phyloP scores from a whole-genome alignment of 129 eudicot species.

The Tagetes patula region DNA sequence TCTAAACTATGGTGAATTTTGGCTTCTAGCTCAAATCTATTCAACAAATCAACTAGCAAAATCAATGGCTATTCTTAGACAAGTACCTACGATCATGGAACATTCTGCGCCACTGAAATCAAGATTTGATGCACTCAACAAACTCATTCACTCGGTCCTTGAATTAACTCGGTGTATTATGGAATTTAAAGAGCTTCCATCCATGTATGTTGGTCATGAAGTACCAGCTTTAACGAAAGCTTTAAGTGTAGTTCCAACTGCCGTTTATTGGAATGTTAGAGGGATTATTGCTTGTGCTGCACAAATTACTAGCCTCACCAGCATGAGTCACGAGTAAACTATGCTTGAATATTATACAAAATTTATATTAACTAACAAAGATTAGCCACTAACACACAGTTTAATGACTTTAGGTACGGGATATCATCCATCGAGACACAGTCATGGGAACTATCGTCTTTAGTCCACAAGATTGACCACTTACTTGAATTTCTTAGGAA shows the following conservation, averaged over 20 bases:
- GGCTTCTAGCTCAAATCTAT: slow-evolving; percentile 77
- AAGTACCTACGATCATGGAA: slow-evolving; percentile 59
- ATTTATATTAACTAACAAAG: background rate
- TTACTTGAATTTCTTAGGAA: slow-evolving; percentile 46
- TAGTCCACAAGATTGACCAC: slow-evolving; percentile 61
- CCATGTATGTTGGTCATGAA: slow-evolving; percentile 46
- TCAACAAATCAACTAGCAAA: slow-evolving; percentile 68
- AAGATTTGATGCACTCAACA: slow-evolving; percentile 56
- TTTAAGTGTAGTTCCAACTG: slow-evolving; percentile 52
- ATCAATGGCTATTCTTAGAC: slow-evolving; percentile 68
- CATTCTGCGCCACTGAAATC: slow-evolving; percentile 42
- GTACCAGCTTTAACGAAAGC: slow-evolving; percentile 54
- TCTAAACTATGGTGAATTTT: slow-evolving; percentile 72
- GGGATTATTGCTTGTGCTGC: slow-evolving; percentile 65
- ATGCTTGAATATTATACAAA: background rate
- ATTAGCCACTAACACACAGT: no score
- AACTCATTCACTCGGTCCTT: slow-evolving; percentile 49
- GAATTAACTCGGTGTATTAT: slow-evolving; percentile 58
- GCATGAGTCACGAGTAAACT: slow-evolving; percentile 71
- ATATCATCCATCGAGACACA: slow-evolving; percentile 44
- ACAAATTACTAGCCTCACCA: slow-evolving; percentile 56
- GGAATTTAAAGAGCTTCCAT: slow-evolving; percentile 58
- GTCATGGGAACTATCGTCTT: slow-evolving; percentile 62
- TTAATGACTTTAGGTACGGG: slow-evolving; percentile 39
- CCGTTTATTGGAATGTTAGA: slow-evolving; percentile 77